Evolutionary conservation across 495 filamentous ascomycete species (phyloP), one percentile per base, ranked within the genome.

Genomic region (Pseudotulostoma volvatum): DNA sequence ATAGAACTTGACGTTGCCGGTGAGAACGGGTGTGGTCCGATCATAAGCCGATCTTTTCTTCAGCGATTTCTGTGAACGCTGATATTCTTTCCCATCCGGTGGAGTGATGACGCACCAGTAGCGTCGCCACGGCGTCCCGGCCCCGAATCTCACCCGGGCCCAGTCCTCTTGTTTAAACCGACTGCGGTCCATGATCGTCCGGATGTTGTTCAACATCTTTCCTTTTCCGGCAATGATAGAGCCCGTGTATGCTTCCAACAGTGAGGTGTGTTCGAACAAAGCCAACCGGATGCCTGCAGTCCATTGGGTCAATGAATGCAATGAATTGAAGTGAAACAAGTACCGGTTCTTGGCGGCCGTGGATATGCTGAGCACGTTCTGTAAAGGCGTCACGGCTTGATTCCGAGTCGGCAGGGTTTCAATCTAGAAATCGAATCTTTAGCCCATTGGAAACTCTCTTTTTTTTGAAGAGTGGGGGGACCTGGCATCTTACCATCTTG

Each of bases 191-290:
- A 95, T 77, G 43, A 99, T 87, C 8, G 74, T 52, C 36, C 74
- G 74, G 50, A 96, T 95, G 45, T 80, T 84, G 59, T 93, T 93
- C 33, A 99, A 60, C 0, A 53, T 50, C 51, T 84, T 93, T 13
- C 86, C 92, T 56, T 94, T 99, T 33, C 87, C 90, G 0, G 87
- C 92, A 51, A 99, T 85, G 34, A 99, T 66, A 20, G 90, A 84
- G 9, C 90, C 90, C 1, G 92, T 96, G 52, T 99, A 99, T 5
- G 88, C 84, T 60, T 99, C 90, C 51, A 94, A 88, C 7, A 99
- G 63, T 2, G 84, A 86, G 0, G 82, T 73, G 48, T 95, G 82
- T 57, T 99, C 90, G 52, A 79, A 99, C 77, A 99, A 86, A 38
- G 90, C 75, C 34, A 99, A 71, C 33, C 90, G 77, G 41, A 99